phyloP scores from a whole-genome alignment of 1,139 yeast species.

The Kurtzmaniella quercitrusa region DNA sequence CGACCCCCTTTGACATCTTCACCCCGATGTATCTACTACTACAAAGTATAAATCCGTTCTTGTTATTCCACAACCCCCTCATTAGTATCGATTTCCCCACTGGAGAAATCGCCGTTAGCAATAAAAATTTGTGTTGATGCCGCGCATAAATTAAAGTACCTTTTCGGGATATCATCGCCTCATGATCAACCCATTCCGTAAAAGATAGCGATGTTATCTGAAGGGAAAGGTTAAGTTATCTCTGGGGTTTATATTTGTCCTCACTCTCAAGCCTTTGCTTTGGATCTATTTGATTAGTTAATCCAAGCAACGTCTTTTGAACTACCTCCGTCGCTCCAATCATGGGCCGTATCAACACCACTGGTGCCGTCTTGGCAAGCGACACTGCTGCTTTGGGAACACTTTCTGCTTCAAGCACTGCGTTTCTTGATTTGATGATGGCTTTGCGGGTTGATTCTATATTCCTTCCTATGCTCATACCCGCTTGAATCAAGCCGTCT shows the following conservation, averaged over 20 bases:
- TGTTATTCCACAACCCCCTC: no score
- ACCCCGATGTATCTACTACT: no score
- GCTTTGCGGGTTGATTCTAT: slow-evolving; percentile 64
- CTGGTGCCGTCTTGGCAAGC: slow-evolving; percentile 75
- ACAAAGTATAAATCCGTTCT: no score
- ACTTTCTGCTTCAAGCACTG: slow-evolving; percentile 57
- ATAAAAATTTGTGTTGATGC: neutral
- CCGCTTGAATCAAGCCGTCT: slow-evolving; percentile 73
- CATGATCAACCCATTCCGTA: neutral
- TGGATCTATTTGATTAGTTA: slow-evolving; percentile 77
- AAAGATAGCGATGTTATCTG: neutral
- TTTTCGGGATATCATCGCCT: neutral
- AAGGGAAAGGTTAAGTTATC: neutral
- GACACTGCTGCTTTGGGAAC: slow-evolving; percentile 66
- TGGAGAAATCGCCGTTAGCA: neutral
- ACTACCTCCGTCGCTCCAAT: slow-evolving; percentile 93
- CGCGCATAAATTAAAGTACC: neutral
- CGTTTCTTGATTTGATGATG: slow-evolving; percentile 53
- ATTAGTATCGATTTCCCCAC: no score
- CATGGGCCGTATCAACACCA: slow-evolving; percentile 75
- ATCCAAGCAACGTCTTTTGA: slow-evolving; percentile 76
- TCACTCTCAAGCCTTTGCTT: slow-evolving; percentile 35
- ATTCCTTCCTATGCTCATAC: slow-evolving; percentile 66
- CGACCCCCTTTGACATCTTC: no score
- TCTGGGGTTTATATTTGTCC: slow-evolving; percentile 23